Evolutionary conservation across 768 basidiomycete species (phyloP), one percentile per base, ranked within the genome.

Genomic region (Lactarius quietus): DNA sequence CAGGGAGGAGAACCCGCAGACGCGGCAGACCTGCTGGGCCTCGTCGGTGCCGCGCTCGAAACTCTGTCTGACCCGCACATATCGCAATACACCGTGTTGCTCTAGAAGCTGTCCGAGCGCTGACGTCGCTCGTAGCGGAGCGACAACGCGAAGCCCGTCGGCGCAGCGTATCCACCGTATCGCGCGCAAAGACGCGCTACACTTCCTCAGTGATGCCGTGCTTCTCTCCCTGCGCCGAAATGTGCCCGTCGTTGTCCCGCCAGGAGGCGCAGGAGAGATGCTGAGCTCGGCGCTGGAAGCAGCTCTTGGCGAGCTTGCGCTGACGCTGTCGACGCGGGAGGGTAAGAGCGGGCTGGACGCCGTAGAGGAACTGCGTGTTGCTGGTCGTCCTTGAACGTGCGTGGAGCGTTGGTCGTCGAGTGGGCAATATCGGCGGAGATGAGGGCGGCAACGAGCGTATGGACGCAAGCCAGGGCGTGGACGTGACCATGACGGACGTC

Each of bases 141-240:
- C 51, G 17, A 38, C 17, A 28, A 14, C 10, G 48, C 48, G 23
- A 14, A 51, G 38, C 2, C 14, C 55, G 3, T 38, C 64, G 26
- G 20, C 38, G 1, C 65, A 57, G 17, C 64, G 59, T 20, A 29
- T 68, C 3, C 57, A 56, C 28, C 65, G 65, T 20, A 45, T 67
- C 43, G 68, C 54, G 26, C 61, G 65, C 36, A 68, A 67, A 35
- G 66, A 68, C 20, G 66, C 61, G 36, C 45, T 68, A 17, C 45
- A 63, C 38, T 59, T 63, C 14, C 58, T 68, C 20, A 67, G 65
- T 15, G 56, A 66, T 2, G 54, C 57, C 6, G n/a, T 52, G 14
- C 51, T 45, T 3, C 57, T 64, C 28, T 31, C 62, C 39, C 57
- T 68, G 3, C 35, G 55, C 36, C 61, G 57, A 15, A 39, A 57